Evolutionary conservation across 1,284 basidiomycete species (phyloP), one percentile per base, ranked within the genome.

Genomic region (Marasmius fiardii): DNA sequence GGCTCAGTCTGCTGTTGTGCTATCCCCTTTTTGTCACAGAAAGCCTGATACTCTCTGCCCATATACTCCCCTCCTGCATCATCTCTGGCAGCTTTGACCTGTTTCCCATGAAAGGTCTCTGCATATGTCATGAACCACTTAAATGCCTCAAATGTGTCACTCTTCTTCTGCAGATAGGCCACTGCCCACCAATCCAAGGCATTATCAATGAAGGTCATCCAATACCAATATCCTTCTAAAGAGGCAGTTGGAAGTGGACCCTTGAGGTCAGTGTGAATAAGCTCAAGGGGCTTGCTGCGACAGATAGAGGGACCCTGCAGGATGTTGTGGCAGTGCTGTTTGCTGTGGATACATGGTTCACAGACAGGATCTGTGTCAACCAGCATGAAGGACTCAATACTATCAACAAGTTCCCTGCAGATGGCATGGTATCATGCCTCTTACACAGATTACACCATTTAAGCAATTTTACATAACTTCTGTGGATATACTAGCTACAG

Each of bases 201-300:
- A 51, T 73, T 66, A 59, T 74, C 68, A 51, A 72, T 69, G 57
- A 73, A 71, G 1, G 65, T 66, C n/a, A 72, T 60, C 65, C 65
- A 69, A 59, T 73, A 74, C 5, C 58, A 59, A 45, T 63, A 65
- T 4, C 71, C 71, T 26, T 59, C 54, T 16, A 41, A 55, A 23
- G 66, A 65, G n/a, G 39, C 44, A 18, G 63, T 58, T 14, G 63
- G 61, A 12, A 71, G 52, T 33, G 64, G 71, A 41, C 70, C 70
- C 56, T 71, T 64, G 6, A 75, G 56, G 55, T 76, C 74, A 39
- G 66, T 60, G 60, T 73, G 73, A 21, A 74, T 61, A 10, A n/a
- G n/a, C n/a, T n/a, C n/a, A n/a, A n/a, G n/a, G n/a, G n/a, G n/a
- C n/a, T n/a, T n/a, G n/a, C n/a, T n/a, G n/a, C n/a, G n/a, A n/a